Conservation (phyloP, 176 grass and related monocot genomes). For the Dendrocalamus sinicus region DNA sequence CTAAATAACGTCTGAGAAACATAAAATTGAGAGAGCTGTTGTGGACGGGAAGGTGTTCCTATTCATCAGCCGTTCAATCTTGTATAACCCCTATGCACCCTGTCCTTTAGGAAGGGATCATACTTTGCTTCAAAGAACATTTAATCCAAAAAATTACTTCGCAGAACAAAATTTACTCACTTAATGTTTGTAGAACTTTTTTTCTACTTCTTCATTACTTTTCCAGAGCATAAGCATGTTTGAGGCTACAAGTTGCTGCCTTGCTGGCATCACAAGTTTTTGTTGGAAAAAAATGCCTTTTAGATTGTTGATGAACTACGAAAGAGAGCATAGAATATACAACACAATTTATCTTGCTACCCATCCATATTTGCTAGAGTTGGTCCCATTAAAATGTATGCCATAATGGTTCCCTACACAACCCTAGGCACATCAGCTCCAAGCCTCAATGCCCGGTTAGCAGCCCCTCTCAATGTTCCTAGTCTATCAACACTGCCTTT, state of each 20-base stretch:
- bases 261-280: neutral
- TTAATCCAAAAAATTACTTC: neutral
- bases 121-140: neutral
- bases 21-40: neutral
- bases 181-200: neutral
- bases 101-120: neutral
- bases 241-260: neutral
- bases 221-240: neutral
- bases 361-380: neutral
- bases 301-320: neutral
- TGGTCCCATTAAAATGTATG: neutral
- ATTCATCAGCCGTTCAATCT: neutral
- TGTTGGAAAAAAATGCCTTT: neutral
- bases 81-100: neutral
- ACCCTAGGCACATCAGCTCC: neutral
- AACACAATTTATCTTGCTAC: constrained; percentile 7
- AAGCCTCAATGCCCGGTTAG: neutral
- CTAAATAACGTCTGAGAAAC: neutral
- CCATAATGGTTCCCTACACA: neutral
- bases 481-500: neutral
- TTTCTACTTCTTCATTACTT: neutral
- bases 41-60: neutral
- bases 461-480: neutral
- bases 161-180: neutral
- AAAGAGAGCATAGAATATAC: neutral